These are phyloP conservation scores for Geosmithia putterillii DNA, from an alignment of 2,329 filamentous ascomycete genomes.

Conservation along the genomic window DNA sequence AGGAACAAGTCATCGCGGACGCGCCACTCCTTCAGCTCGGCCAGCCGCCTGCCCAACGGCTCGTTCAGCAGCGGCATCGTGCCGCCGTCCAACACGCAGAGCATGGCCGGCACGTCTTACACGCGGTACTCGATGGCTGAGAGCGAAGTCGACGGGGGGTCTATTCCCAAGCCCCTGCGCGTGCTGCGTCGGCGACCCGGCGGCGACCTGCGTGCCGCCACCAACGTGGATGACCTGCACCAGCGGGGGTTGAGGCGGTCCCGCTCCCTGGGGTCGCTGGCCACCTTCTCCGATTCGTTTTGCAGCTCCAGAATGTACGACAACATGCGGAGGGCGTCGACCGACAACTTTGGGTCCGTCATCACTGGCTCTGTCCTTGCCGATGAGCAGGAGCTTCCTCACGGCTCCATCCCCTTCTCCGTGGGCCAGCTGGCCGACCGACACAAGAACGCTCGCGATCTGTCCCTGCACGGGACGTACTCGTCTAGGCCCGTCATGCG, in stretches of 20 bases:
- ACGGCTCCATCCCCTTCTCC: conserved; percentile 42
- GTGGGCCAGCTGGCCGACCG: conserved; percentile 42
- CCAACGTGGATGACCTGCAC: conserved; percentile 51
- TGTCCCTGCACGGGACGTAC: conserved; percentile 48
- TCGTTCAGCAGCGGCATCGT: conserved; percentile 47
- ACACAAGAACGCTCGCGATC: conserved; percentile 27
- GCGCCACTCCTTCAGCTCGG: conserved; percentile 35
- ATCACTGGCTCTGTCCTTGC: no score
- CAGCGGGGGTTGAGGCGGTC: conserved; percentile 34
- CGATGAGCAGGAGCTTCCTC: conserved; percentile 3
- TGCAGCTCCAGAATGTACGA: conserved; percentile 26
- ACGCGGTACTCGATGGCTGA: conserved; percentile 38
- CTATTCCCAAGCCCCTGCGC: conserved; percentile 41
- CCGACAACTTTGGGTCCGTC: conserved; percentile 8
- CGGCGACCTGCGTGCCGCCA: conserved; percentile 59
- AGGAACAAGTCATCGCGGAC: conserved; percentile 36
- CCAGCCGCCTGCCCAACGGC: conserved; percentile 41
- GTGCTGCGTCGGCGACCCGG: conserved; percentile 62
- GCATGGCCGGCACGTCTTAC: conserved; percentile 48
- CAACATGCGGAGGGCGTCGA: background rate
- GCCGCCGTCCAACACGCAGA: conserved; percentile 38
- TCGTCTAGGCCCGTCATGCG: conserved; percentile 52
- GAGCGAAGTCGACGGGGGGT: conserved; percentile 21
- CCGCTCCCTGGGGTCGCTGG: conserved; percentile 46
- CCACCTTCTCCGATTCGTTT: conserved; percentile 47